Evolutionary conservation across 352 stramenopile species (phyloP).

Genomic region (Aphanomyces invadans): DNA sequence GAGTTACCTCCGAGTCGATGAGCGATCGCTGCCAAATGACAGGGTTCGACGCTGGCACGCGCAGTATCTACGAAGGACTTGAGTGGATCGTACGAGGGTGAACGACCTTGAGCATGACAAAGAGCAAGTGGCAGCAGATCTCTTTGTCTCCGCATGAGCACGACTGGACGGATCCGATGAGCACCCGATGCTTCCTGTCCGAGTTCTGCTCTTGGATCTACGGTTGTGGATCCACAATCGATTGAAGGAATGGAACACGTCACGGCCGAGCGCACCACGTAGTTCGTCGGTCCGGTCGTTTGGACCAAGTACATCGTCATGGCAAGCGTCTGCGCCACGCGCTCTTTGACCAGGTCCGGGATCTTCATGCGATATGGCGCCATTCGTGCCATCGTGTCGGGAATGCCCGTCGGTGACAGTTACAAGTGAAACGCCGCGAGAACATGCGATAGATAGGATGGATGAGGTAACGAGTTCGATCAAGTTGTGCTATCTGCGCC

Average conservation of each 20-base stretch:
- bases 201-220: constrained; percentile 69
- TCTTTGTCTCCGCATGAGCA: constrained; percentile 67
- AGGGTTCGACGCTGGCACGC: constrained; percentile 51
- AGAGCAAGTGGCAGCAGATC: constrained; percentile 78
- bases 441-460: too few relatives aligned
- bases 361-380: constrained; percentile 55
- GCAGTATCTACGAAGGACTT: constrained; percentile 38
- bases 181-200: constrained; percentile 68
- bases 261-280: constrained; percentile 41
- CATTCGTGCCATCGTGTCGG: constrained; percentile 21
- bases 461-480: too few relatives aligned
- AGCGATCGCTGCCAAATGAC: constrained; percentile 82
- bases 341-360: constrained; percentile 36
- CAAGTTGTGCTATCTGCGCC: too few relatives aligned
- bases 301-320: constrained; percentile 78
- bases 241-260: neutral
- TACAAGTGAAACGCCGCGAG: too few relatives aligned
- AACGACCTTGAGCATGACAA: constrained; percentile 76
- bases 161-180: constrained; percentile 59
- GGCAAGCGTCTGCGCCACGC: constrained; percentile 56
- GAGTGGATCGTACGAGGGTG: neutral
- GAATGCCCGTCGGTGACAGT: neutral
- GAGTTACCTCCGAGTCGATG: constrained; percentile 62
- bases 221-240: neutral
- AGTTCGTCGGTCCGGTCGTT: constrained; percentile 66